phyloP scores from a whole-genome alignment of 78 protist genomes.

The Goniomonas avonlea region DNA sequence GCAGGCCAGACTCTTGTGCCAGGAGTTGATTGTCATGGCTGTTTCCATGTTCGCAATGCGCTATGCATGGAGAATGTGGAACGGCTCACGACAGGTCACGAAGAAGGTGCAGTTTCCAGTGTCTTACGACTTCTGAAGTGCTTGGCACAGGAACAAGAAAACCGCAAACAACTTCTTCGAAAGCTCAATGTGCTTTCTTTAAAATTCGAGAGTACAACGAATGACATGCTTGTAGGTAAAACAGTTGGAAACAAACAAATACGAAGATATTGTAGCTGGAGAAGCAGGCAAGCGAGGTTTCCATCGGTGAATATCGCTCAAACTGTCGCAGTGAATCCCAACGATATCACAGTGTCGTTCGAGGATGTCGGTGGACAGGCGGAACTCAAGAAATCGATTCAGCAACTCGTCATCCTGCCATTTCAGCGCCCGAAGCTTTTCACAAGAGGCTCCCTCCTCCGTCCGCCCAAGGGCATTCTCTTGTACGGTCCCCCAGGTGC shows the following conservation, averaged over 20 bases:
- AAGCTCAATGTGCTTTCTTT: too few species aligned
- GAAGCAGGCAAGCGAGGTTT: too few species aligned
- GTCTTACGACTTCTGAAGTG: too few species aligned
- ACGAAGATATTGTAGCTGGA: not conserved
- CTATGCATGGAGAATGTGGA: not conserved
- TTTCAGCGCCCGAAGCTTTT: not conserved
- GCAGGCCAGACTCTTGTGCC: too few species aligned
- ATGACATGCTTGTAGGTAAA: too few species aligned
- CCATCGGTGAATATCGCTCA: too few species aligned
- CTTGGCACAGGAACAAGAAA: too few species aligned
- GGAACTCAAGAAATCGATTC: not conserved
- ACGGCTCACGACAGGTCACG: not conserved
- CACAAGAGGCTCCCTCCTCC: not conserved
- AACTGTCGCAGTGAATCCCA: not conserved
- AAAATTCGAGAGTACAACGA: too few species aligned
- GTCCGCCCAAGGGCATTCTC: conserved; percentile 2
- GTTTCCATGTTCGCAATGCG: too few species aligned
- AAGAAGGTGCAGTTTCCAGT: not conserved
- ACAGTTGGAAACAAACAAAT: not conserved
- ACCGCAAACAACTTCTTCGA: too few species aligned
- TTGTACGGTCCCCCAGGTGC: conserved; percentile 7
- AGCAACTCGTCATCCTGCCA: not conserved
- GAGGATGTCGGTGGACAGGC: not conserved
- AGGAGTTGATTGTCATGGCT: too few species aligned
- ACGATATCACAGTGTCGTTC: not conserved